Percentiles rank a stretch among this genome's conserved stretches.
phyloP scores from a whole-genome alignment of 225 moss, liverwort and hornwort genomes.

The Pseudoscleropodium purum region DNA sequence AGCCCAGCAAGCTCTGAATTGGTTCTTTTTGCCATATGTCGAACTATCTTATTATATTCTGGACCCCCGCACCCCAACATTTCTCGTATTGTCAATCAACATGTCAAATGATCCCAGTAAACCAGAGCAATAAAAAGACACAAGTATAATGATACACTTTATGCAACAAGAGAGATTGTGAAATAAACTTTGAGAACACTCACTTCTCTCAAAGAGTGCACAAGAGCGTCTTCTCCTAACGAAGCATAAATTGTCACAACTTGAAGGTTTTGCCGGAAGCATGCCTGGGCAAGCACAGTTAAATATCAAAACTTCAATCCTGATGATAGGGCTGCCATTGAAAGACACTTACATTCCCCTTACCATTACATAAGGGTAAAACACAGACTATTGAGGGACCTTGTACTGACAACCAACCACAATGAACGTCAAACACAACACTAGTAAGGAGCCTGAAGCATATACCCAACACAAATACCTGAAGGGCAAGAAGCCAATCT shows the following conservation, averaged over 20 bases:
- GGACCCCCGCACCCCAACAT: background rate
- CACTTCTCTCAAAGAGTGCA: conserved; percentile 76
- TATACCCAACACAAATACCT: conserved; percentile 31
- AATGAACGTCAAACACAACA: background rate
- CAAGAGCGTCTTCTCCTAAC: conserved; percentile 81
- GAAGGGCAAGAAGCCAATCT: conserved; percentile 86
- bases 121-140: background rate
- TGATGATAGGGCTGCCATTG: background rate
- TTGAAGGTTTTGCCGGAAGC: conserved; percentile 52
- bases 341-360: background rate
- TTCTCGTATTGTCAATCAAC: background rate
- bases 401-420: background rate
- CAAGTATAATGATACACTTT: background rate
- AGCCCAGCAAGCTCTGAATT: background rate
- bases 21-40: background rate
- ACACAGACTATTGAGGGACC: background rate
- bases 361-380: background rate
- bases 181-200: background rate
- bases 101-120: background rate
- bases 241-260: conserved; percentile 94
- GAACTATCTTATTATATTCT: too few species aligned
- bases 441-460: background rate
- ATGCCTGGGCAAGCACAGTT: conserved; percentile 42
- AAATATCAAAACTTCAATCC: background rate
- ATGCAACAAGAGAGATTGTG: background rate